These are phyloP conservation scores for Chlamydomonas reinhardtii DNA, from an alignment of 163 green algal genomes.

Conservation along the genomic window DNA sequence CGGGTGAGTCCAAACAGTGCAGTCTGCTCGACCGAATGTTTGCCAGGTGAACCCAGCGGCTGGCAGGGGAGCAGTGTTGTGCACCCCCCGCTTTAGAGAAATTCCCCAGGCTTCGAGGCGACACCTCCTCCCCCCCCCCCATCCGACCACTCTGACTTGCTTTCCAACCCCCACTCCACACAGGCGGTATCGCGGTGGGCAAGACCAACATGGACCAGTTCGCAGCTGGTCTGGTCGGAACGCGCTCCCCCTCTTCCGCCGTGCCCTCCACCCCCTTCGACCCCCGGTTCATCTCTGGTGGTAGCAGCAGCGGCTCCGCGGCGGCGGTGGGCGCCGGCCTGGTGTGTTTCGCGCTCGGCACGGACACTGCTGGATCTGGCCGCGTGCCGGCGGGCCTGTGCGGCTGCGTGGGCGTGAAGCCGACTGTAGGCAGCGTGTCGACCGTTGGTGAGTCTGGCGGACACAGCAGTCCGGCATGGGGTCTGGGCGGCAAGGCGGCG, in stretches of 20 bases:
- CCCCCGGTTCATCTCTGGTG: constrained; percentile 79
- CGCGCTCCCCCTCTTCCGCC: constrained; percentile 75
- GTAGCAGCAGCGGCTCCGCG: constrained; percentile 78
- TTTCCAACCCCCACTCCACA: neutral
- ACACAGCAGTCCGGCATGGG: too few species aligned
- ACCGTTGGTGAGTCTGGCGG: constrained; percentile 59
- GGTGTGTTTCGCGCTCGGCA: constrained; percentile 86
- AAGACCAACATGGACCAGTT: constrained; percentile 95
- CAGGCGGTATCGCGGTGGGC: constrained; percentile 82
- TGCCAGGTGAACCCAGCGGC: too few species aligned
- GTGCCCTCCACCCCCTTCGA: constrained; percentile 76
- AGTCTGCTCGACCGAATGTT: too few species aligned
- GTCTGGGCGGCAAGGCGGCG: too few species aligned
- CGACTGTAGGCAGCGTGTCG: constrained; percentile 76
- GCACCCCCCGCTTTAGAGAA: too few species aligned
- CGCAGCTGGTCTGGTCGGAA: constrained; percentile 85
- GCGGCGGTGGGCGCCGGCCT: constrained; percentile 75
- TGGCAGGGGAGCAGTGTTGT: too few species aligned
- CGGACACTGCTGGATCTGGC: constrained; percentile 87
- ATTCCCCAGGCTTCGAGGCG: too few species aligned
- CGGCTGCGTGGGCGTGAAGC: constrained; percentile 87
- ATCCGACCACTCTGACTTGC: too few species aligned
- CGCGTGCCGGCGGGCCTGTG: constrained; percentile 84
- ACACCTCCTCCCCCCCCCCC: too few species aligned
- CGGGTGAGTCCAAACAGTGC: constrained; percentile 51